Evolutionary conservation across 2,329 filamentous ascomycete species (phyloP).

Genomic region (Salinomyces thailandicus): DNA sequence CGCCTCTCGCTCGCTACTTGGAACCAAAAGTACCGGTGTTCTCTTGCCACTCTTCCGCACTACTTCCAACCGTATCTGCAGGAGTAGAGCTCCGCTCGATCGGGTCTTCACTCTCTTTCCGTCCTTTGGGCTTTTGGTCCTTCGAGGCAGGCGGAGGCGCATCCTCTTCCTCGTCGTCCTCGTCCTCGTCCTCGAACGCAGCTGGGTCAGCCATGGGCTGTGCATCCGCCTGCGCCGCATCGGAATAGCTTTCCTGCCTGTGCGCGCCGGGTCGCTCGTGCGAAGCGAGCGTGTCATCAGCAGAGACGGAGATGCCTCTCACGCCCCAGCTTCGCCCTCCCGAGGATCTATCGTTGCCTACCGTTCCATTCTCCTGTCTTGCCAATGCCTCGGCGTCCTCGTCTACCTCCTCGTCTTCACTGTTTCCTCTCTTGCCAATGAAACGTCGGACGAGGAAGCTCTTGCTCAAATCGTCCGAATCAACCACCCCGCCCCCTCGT

Average conservation of each 20-base stretch:
- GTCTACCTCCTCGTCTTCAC: constrained; percentile 40
- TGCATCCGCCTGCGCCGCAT: constrained; percentile 13
- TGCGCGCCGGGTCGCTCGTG: constrained; percentile 11
- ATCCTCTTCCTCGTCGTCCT: constrained; percentile 27
- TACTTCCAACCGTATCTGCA: constrained; percentile 15
- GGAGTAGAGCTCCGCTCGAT: constrained; percentile 1
- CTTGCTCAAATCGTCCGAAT: constrained; percentile 75
- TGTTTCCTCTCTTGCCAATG: constrained; percentile 47
- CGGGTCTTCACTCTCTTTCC: background rate
- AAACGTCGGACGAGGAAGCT: constrained; percentile 76
- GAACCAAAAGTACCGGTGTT: constrained; percentile 5
- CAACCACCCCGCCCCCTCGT: constrained; percentile 74
- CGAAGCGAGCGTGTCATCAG: constrained; percentile 42
- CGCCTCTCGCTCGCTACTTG: constrained; percentile 1
- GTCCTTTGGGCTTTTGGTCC: constrained; percentile 5
- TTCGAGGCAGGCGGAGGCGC: constrained; percentile 26
- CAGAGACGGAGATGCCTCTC: constrained; percentile 49
- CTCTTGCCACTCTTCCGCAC: constrained; percentile 21
- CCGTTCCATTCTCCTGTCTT: constrained; percentile 23
- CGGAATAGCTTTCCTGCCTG: constrained; percentile 2
- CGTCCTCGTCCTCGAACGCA: constrained; percentile 37
- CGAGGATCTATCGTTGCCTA: constrained; percentile 10
- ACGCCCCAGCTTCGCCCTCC: constrained; percentile 42
- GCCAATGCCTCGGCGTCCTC: constrained; percentile 47
- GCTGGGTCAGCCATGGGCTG: constrained; percentile 34